Evolutionary conservation across 495 filamentous ascomycete species (phyloP), one percentile per base, ranked within the genome.

Genomic region (Tetracladium marchalianum): DNA sequence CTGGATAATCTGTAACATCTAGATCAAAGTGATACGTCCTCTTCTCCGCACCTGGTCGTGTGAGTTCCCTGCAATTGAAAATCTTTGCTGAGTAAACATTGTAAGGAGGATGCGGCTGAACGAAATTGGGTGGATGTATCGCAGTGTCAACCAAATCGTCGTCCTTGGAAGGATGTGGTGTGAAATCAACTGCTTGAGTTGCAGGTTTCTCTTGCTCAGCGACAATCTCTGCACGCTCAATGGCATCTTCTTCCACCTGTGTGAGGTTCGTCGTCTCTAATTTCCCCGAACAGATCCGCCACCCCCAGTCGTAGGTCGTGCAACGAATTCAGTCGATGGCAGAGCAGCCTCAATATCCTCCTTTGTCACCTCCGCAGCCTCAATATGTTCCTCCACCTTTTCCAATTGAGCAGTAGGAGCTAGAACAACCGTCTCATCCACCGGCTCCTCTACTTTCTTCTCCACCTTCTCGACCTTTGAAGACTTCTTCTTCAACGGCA

Each of bases 21-120:
- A 98, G 77, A 51, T 96, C 92, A 54, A 96, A 96, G 61, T 98
- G 92, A 63, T 87, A 95, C 0, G 92, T 98, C 36, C 90, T 73
- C 73, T 97, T 97, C 68, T 90, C 84, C 10, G 92, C 92, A n/a
- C 90, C 90, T n/a, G 72, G 67, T 50, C 78, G 81, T 1, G 92
- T 98, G 47, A 98, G 65, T 62, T 95, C 88, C 22, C 92, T 82
- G 1, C 87, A 78, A 56, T 77, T 77, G 60, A 84, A 78, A 35
- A 98, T 74, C 48, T 78, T 85, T 17, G 90, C 89, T 8, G 87
- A 82, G 63, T 82, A 92, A 39, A 98, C 90, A 43, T 87, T 73
- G 61, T 94, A 87, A 1, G 92, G 92, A 33, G 85, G 87, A 58
- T 98, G 92, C n/a, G 92, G 92, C 53, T 92, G 85, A 42, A 97